These are phyloP conservation scores for Clavaria fumosa DNA, from an alignment of 768 basidiomycete species.

Conservation along the genomic window DNA sequence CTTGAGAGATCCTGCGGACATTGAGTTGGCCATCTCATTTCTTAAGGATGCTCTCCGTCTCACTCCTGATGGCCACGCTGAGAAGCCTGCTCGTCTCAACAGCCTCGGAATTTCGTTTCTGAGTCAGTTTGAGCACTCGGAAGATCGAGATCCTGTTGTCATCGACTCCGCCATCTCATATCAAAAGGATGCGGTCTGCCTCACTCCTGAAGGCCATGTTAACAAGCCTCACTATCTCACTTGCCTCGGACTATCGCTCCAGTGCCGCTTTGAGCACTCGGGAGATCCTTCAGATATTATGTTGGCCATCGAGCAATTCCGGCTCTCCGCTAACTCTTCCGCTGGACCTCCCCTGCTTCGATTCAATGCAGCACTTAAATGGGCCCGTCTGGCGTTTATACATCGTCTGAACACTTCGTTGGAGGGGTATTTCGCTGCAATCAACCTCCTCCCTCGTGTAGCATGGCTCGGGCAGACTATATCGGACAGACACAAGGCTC, in stretches of 20 bases:
- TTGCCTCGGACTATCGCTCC: constrained; percentile 8
- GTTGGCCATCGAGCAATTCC: constrained; percentile 5
- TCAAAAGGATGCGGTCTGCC: constrained; percentile 2
- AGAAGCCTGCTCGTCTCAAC: constrained; percentile 1
- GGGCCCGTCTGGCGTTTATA: neutral
- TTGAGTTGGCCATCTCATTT: constrained; percentile 11
- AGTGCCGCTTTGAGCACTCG: constrained; percentile 8
- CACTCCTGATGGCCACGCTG: constrained; percentile 3
- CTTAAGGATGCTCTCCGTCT: constrained; percentile 3
- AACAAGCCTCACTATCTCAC: constrained; percentile 3
- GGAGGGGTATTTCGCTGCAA: constrained; percentile 5
- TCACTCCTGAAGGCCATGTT: constrained; percentile 5
- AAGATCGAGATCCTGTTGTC: constrained; percentile 6
- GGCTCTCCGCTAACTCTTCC: neutral
- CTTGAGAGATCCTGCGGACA: constrained; percentile 13
- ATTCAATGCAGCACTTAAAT: neutral
- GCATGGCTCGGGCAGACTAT: constrained; percentile 12
- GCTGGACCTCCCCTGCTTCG: constrained; percentile 1
- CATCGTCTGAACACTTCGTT: neutral
- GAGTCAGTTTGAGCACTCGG: constrained; percentile 1
- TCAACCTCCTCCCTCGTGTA: constrained; percentile 9
- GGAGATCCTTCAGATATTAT: constrained; percentile 5
- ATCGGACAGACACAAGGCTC: constrained; percentile 5
- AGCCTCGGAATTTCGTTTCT: constrained; percentile 8
- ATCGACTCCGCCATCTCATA: constrained; percentile 3